A percentile compares a stretch with the other conserved stretches of the same genome.
phyloP scores from a whole-genome alignment of 2,329 filamentous ascomycete genomes.

The Hawksworthiomyces lignivorus region DNA sequence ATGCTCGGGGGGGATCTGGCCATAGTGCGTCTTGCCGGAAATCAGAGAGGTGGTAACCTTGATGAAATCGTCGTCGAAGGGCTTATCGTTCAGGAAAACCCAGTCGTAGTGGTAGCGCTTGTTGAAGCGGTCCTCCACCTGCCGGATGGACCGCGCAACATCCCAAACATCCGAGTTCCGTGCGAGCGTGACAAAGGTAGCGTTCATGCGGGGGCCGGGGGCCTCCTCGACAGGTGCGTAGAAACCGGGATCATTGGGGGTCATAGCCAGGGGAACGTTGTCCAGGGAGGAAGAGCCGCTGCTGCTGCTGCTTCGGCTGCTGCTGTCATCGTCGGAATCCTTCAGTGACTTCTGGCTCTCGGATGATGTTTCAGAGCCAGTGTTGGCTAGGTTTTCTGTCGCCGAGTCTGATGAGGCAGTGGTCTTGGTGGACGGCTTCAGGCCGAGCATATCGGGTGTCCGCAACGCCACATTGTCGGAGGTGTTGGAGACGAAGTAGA shows the following conservation, averaged over 20 bases:
- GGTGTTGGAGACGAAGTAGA: slow-evolving; percentile 72
- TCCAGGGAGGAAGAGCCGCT: slow-evolving; percentile 22
- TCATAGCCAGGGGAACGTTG: slow-evolving; percentile 40
- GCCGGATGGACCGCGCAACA: slow-evolving; percentile 88
- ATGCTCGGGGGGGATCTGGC: slow-evolving; percentile 80
- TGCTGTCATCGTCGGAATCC: slow-evolving; percentile 8
- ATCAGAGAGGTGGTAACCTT: slow-evolving; percentile 81
- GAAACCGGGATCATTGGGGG: slow-evolving; percentile 45
- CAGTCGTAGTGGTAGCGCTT: slow-evolving; percentile 95
- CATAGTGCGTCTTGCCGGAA: slow-evolving; percentile 90
- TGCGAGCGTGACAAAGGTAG: slow-evolving; percentile 92
- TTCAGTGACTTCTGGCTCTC: background rate
- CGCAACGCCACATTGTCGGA: slow-evolving; percentile 35
- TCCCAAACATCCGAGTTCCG: slow-evolving; percentile 95
- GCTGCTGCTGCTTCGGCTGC: slow-evolving; percentile 12
- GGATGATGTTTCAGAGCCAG: slow-evolving; percentile 31
- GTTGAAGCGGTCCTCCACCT: slow-evolving; percentile 98
- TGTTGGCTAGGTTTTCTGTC: background rate
- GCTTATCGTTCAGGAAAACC: slow-evolving; percentile 97
- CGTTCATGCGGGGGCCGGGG: slow-evolving; percentile 76
- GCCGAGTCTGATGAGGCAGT: background rate
- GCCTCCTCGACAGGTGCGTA: slow-evolving; percentile 44
- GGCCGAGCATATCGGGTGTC: slow-evolving; percentile 14
- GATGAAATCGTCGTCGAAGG: slow-evolving; percentile 90
- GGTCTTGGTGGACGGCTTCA: slow-evolving; percentile 1